These are phyloP conservation scores for Pichia terricola DNA, from an alignment of 1,139 yeast genomes.

Conservation along the genomic window DNA sequence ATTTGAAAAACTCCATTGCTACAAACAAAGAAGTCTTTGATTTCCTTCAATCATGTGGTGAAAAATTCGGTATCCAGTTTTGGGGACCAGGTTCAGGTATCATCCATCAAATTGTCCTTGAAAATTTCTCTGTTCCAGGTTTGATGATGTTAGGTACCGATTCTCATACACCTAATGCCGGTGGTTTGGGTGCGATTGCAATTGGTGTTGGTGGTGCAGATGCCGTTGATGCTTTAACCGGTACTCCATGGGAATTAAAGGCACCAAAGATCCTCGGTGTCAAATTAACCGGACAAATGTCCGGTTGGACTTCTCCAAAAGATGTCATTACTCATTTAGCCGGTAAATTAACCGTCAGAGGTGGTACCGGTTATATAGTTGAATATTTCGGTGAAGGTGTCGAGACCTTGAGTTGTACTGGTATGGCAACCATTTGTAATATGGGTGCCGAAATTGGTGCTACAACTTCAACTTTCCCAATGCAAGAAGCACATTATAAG, in stretches of 20 bases:
- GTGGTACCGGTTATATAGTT: conserved; percentile 93
- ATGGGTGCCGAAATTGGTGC: conserved; percentile 99
- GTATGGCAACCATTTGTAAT: conserved; percentile 98
- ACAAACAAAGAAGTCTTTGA: conserved; percentile 92
- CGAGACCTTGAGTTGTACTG: conserved; percentile 76
- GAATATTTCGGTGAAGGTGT: conserved; percentile 97
- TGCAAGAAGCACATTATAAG: conserved; percentile 75
- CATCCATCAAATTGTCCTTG: conserved; percentile 93
- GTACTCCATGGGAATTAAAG: conserved; percentile 98
- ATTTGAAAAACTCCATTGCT: conserved; percentile 64
- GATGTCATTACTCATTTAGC: conserved; percentile 90
- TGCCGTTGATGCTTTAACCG: conserved; percentile 94
- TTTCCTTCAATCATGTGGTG: conserved; percentile 82
- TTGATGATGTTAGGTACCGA: conserved; percentile 95
- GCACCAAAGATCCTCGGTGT: conserved; percentile 93
- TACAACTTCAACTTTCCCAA: conserved; percentile 94
- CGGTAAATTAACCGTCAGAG: conserved; percentile 85
- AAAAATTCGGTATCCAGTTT: conserved; percentile 88
- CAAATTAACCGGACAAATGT: conserved; percentile 74
- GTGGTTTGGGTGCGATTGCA: conserved; percentile 94
- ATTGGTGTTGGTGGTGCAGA: conserved; percentile 99
- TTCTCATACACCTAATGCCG: conserved; percentile 96
- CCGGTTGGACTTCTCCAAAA: conserved; percentile 94
- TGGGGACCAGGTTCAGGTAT: conserved; percentile 99
- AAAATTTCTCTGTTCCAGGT: conserved; percentile 92